Base-by-base conservation (phyloP, 352 stramenopile genomes). In the Pythium insidiosum region DNA sequence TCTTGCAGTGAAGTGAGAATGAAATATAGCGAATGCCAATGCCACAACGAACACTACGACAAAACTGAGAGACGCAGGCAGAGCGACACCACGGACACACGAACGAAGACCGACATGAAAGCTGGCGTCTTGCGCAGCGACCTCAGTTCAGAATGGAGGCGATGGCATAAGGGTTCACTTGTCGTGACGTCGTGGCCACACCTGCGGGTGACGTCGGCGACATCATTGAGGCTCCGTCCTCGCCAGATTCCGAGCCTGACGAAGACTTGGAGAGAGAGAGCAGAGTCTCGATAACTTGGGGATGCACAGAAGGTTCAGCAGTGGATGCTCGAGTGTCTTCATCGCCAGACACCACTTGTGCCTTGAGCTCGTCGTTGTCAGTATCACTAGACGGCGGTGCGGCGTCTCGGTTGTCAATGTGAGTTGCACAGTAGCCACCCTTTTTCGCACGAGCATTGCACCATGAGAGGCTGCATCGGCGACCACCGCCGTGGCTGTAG, bases 371-470 rank as follows among this genome's bases (percentile, higher is more conserved):
- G 11, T 39, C 21, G 3, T 41, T 40, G 15, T 56, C 41, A 38
- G 48, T 23, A 23, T 58, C 50, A 11, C 35, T 43, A 33, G 28
- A 9, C 5, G 50, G 50, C n/a, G 50, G 43, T 16, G 47, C 43
- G 4, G 50, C 50, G 31, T 58, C 48, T 33, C 43, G 42, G 50
- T 58, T 58, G 36, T 58, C 50, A 6, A 58, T 37, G 38, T 88
- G 76, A 10, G 77, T 56, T 6, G 63, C 70, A 23, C 76, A 88
- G 49, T 79, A 78, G 1, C 76, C 76, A 10, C 76, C 76, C 46
- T 84, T 85, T 59, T 88, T 88, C 45, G 73, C 76, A 5, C 76
- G 68, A 2, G 76, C 73, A 25, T 72, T 81, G 49, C 76, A 88
- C 70, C 73, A 81, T 29, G 63, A 62, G 10, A 88, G 57, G 19